Base-by-base conservation (phyloP, 2,329 filamentous ascomycete species). In the Curvularia spicifera region DNA sequence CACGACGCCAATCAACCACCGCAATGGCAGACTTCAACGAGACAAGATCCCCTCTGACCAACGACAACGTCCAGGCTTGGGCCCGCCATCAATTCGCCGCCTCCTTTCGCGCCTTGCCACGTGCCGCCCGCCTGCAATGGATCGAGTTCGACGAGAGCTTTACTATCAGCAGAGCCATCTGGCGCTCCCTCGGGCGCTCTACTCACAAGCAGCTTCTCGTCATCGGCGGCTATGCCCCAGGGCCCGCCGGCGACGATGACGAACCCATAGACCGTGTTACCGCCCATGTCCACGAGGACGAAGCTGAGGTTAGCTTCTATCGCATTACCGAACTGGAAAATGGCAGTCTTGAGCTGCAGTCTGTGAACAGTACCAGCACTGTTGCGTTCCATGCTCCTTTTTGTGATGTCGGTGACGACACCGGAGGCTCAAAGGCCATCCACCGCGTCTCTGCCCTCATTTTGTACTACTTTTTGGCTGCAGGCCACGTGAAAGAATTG, bases 171-270 rank as follows among this genome's bases (percentile, higher is more conserved):
- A 63, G 69, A 45, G 61, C 69, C 45, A 64, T 70, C 48, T 70
- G 66, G 54, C 57, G 69, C 18, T 67, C 64, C 3, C 61, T 71
- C 22, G 65, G 65, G 26, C 69, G 69, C 51, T 71, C 69, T 20
- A 55, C 65, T 12, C 69, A 71, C 61, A 71, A 71, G 39, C 68
- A 70, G 43, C 56, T 71, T 18, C 69, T 71, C 40, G 63, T 70
- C 42, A 69, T 71, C 39, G 69, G 69, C 45, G 67, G 63, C n/a
- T 71, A 71, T 57, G 66, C 68, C 13, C 69, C 69, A 47, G 69
- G 69, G 28, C 54, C 67, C 29, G 64, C 65, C 4, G 59, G 63
- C 53, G 64, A 67, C 29, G 67, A 69, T 9, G 65, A 64, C 44
- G 63, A 65, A 28, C 63, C 64, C 4, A 61, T 57, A 20, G 66